Evolutionary conservation across 208 protist species (phyloP), one percentile per base, ranked within the genome.

Genomic region (Tritrichomonas musculus): DNA sequence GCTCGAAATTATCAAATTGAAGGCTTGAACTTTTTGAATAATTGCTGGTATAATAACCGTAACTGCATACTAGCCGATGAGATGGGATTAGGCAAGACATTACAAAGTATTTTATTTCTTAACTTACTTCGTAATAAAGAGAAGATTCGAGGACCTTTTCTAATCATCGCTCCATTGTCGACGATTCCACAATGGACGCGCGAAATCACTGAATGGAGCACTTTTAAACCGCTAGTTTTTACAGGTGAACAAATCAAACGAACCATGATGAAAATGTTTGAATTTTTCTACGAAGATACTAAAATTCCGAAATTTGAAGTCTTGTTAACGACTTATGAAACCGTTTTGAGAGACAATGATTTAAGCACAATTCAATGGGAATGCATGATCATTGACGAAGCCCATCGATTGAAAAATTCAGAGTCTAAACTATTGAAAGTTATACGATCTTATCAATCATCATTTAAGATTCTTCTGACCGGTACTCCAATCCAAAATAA

Each of bases 31-130:
- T 99, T 98, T 98, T 93, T 99, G 33, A 96, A 99, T 47, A 95
- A 96, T 33, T 95, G 99, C 39, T 98, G 98, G 94, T 96, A 98
- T 53, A 96, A 98, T 88, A 97, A 96, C 88, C 97, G 99, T 92
- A 99, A 99, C 94, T 98, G 98, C 39, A 99, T 99, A 93, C 96
- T 99, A 27, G 98, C 98, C 11, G 99, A 99, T 95, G 98, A 99
- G 95, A 99, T 99, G 98, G 99, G 98, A 49, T 96, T 99, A 25
- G 96, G 96, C 69, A 97, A 97, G 93, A 96, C 94, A 14, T 36
- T 95, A 33, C 60, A 92, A 94, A n/a, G 30, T n/a, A 66, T 82
- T 4, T 44, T n/a, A 39, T 93, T 93, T 60, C 64, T 93, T 4
- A n/a, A 80, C 17, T 60, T 60, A 22, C 17, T 60, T 5, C 53